These are phyloP conservation scores for Colletotrichum gloeosporioides DNA, from an alignment of 2,329 filamentous ascomycete species.

Conservation along the genomic window DNA sequence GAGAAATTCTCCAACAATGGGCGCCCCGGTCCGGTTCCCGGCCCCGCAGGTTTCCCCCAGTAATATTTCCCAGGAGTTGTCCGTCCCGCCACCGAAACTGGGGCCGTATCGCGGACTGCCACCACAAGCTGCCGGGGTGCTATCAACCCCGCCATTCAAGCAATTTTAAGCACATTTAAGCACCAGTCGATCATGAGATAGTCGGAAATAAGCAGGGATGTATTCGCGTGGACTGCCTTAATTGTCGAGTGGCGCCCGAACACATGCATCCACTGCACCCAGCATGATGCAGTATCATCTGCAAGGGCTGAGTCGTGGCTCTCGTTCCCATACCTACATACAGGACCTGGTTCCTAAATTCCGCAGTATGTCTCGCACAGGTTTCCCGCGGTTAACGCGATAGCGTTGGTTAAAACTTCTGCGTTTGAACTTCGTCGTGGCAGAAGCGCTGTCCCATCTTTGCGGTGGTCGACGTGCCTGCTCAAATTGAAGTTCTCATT, in stretches of 20 bases:
- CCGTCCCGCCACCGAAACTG: neutral
- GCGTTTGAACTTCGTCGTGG: neutral
- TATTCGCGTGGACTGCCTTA: neutral
- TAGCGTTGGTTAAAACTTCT: neutral
- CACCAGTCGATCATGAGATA: neutral
- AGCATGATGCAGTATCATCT: neutral
- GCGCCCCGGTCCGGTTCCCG: neutral
- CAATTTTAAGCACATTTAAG: neutral
- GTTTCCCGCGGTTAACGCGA: neutral
- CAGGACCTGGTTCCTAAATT: neutral
- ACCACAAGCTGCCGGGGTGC: neutral
- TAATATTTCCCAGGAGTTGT: neutral
- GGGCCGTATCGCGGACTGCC: neutral
- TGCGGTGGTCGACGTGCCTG: neutral
- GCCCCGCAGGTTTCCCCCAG: slow-evolving; percentile 4
- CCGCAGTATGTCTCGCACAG: neutral
- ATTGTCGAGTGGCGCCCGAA: slow-evolving; percentile 3
- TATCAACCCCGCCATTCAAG: neutral
- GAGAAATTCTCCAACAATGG: slow-evolving; percentile 5
- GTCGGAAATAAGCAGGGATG: neutral
- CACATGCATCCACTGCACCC: neutral
- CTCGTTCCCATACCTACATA: neutral
- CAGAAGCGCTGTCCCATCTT: neutral
- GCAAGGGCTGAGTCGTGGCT: neutral
- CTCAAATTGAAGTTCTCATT: neutral